Base-by-base conservation (phyloP, 176 grass and related monocot species). In the Oryza coarctata region DNA sequence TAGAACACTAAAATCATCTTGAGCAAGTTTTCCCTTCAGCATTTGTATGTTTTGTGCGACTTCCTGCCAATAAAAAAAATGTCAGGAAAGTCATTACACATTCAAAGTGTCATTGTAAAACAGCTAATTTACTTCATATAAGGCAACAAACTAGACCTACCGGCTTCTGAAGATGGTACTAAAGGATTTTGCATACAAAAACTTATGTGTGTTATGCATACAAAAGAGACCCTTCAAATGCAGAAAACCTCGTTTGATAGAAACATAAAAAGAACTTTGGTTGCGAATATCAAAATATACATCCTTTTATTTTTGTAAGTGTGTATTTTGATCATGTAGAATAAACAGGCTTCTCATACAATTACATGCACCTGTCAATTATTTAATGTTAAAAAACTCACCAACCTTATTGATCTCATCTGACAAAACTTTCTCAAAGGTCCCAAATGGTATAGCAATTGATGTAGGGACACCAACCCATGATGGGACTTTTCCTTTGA, bases 371-470 rank as follows among this genome's bases (percentile, higher is more conserved):
- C 58, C 7, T 27, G 6, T 79, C 22, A 35, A 32, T 62, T 62
- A 73, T 66, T 67, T 74, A 83, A 57, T 77, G 62, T 47, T 31
- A 63, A 32, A 89, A 79, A 70, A 38, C 71, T 23, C 40, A 91
- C 65, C 22, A 83, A 97, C 95, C 87, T 95, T 82, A 49, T 99
- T 95, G 57, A 88, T 65, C 10, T 74, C 58, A 86, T 99, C 87
- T 67, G 91, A 93, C 80, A 95, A 88, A 90, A 99, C 91, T 66
- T 90, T 88, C 77, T 99, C 96, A 71, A 99, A 99, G 58, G 92
- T 94, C 29, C 96, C 96, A 88, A 99, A 99, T 68, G 96, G 96
- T 80, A 99, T 79, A 1, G 96, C 96, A 92, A 99, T 85, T 66
- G 96, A 99, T 29, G 93, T 99, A 72, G 96, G 96, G 70, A 99